These are phyloP conservation scores for Fusarium chuoi DNA, from an alignment of 2,329 filamentous ascomycete genomes.

Conservation along the genomic window DNA sequence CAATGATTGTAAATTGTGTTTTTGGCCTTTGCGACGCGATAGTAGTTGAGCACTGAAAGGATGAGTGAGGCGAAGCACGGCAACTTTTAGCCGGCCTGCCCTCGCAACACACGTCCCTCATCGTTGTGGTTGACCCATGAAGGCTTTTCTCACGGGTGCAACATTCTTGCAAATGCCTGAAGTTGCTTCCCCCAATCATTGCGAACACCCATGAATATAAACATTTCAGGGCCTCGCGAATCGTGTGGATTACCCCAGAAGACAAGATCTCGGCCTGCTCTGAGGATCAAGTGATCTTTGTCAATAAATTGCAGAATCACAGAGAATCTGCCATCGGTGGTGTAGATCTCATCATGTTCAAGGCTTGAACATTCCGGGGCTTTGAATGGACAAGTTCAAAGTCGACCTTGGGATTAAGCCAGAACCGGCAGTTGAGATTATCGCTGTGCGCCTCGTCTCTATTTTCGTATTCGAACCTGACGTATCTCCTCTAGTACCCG, in stretches of 20 bases:
- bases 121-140: too few relatives aligned
- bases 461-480: not conserved
- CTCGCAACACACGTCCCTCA: not conserved
- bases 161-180: not conserved
- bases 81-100: not conserved
- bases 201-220: constrained; percentile 2
- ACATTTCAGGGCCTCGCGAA: not conserved
- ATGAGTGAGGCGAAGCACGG: constrained; percentile 3
- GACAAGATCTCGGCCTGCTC: not conserved
- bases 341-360: not conserved
- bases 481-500: not conserved
- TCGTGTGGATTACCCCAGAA: not conserved
- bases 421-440: not conserved
- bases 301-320: not conserved
- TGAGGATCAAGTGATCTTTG: not conserved
- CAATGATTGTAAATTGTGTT: not conserved
- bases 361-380: not conserved
- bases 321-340: not conserved
- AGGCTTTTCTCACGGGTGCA: not conserved
- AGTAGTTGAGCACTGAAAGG: not conserved
- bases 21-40: not conserved
- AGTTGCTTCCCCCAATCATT: not conserved
- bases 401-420: not conserved
- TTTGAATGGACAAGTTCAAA: not conserved
- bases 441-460: not conserved